Evolutionary conservation across 1,139 yeast species (phyloP).

Genomic region (Lodderomyces theae): DNA sequence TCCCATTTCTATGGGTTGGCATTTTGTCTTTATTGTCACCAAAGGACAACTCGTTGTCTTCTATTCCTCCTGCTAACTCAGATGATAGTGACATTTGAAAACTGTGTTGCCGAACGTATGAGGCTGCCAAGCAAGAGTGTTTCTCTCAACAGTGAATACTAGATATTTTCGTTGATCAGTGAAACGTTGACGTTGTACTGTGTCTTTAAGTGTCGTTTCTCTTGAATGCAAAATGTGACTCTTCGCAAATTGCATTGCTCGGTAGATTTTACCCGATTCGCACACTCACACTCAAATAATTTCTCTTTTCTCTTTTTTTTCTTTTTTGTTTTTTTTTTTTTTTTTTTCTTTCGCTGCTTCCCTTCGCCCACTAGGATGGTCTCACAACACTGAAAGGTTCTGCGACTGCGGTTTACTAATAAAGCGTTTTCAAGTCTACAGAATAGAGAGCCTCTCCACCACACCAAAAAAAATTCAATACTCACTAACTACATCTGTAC

Average conservation of each 20-base stretch:
- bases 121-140: no score
- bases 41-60: constrained; percentile 20
- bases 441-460: no score
- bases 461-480: no score
- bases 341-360: not conserved
- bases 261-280: constrained; percentile 3
- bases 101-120: no score
- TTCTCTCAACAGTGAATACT: no score
- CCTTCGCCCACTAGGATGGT: not conserved
- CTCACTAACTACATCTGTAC: constrained; percentile 41
- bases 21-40: not conserved
- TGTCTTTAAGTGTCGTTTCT: not conserved
- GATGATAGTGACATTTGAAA: constrained; percentile 35
- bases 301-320: no score
- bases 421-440: constrained; percentile 13
- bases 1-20: not conserved
- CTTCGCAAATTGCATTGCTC: constrained; percentile 3
- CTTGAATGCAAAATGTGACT: not conserved
- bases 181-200: not conserved
- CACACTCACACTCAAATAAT: no score
- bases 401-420: constrained; percentile 1
- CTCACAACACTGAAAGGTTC: not conserved
- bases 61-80: constrained; percentile 39
- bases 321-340: not conserved
- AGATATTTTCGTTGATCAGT: no score